Percentiles rank a stretch among this genome's conserved stretches.
Evolutionary conservation across 1,139 yeast species (phyloP).

Genomic region (Candida albicans): DNA sequence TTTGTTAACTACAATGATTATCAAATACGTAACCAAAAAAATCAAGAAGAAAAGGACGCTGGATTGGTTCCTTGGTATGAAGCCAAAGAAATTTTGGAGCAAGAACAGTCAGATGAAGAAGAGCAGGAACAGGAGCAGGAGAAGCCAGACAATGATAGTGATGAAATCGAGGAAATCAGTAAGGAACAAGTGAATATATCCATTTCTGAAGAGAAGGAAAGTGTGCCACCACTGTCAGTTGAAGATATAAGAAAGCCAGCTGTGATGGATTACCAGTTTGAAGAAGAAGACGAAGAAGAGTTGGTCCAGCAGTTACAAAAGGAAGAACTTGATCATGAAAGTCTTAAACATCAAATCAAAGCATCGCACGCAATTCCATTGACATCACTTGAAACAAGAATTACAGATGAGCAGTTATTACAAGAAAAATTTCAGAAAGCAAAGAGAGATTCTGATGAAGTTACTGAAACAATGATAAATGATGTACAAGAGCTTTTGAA

Average conservation of each 20-base stretch:
- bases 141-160: not conserved
- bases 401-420: slow-evolving; percentile 55
- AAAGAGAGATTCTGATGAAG: slow-evolving; percentile 87
- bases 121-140: slow-evolving; percentile 6
- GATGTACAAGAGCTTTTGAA: slow-evolving; percentile 88
- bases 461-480: slow-evolving; percentile 77
- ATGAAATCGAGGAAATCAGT: slow-evolving; percentile 31
- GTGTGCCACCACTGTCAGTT: no score
- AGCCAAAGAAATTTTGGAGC: slow-evolving; percentile 26
- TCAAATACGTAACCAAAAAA: slow-evolving; percentile 10
- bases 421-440: slow-evolving; percentile 64
- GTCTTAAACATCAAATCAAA: slow-evolving; percentile 54
- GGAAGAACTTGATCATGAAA: slow-evolving; percentile 72
- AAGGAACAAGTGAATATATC: slow-evolving; percentile 19
- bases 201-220: slow-evolving; percentile 30
- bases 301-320: slow-evolving; percentile 58
- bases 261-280: slow-evolving; percentile 60
- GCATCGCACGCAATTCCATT: slow-evolving; percentile 22
- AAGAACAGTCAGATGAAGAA: slow-evolving; percentile 6
- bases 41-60: slow-evolving; percentile 45
- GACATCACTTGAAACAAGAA: slow-evolving; percentile 30
- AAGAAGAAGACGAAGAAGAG: slow-evolving; percentile 74
- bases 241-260: slow-evolving; percentile 19
- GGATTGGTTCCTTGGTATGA: slow-evolving; percentile 53
- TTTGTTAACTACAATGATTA: slow-evolving; percentile 10